Evolutionary conservation across 2,329 filamentous ascomycete genomes (phyloP).

Genomic region (Orbilia javanica): DNA sequence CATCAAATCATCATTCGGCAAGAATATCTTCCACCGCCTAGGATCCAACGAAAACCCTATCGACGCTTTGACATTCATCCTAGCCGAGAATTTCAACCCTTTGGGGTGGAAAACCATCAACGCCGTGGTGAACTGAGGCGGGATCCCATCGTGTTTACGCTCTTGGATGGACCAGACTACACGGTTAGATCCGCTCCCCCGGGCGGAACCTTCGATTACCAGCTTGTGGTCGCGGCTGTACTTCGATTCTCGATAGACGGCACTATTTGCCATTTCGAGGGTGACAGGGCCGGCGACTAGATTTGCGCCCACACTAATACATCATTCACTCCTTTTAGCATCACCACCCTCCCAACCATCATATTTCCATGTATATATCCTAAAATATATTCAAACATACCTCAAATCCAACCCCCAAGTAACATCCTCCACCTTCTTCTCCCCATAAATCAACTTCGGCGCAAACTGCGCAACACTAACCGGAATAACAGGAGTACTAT

Average conservation of each 20-base stretch:
- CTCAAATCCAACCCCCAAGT: constrained; percentile 50
- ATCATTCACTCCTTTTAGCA: neutral
- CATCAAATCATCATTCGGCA: constrained; percentile 41
- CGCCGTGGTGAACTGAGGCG: constrained; percentile 35
- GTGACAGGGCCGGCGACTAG: constrained; percentile 36
- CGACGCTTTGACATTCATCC: constrained; percentile 30
- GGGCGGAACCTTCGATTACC: constrained; percentile 41
- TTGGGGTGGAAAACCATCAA: constrained; percentile 53
- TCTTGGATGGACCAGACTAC: constrained; percentile 49
- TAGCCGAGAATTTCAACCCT: constrained; percentile 31
- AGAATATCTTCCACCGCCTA: constrained; percentile 36
- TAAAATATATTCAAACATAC: constrained; percentile 12
- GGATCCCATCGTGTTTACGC: constrained; percentile 49
- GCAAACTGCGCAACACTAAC: constrained; percentile 49
- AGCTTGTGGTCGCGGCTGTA: constrained; percentile 47
- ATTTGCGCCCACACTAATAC: constrained; percentile 33
- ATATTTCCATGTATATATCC: too few relatives aligned
- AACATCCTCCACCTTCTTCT: constrained; percentile 49
- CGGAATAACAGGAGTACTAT: neutral
- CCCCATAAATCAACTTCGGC: constrained; percentile 44
- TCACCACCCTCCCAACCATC: neutral
- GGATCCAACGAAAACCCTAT: constrained; percentile 54
- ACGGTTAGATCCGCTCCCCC: constrained; percentile 25
- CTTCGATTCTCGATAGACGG: constrained; percentile 36
- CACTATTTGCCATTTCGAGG: constrained; percentile 43